Percentiles rank a stretch among this genome's conserved stretches.
Evolutionary conservation across 345 rosid genomes (phyloP).

Genomic region (Eucalyptus melliodora): DNA sequence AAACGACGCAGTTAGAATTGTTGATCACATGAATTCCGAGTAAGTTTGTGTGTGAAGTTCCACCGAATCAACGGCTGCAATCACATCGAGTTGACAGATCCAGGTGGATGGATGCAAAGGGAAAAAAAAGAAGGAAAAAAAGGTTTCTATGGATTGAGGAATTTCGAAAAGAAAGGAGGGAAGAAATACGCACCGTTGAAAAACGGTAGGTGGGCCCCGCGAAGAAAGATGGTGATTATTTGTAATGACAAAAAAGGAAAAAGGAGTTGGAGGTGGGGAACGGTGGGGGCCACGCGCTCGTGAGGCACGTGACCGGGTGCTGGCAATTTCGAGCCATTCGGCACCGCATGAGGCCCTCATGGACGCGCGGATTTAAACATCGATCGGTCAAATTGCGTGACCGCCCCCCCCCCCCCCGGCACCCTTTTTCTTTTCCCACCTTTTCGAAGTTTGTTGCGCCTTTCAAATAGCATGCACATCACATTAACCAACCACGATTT

Average conservation of each 20-base stretch:
- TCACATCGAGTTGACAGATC: background rate
- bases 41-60: background rate
- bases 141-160: background rate
- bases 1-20: background rate
- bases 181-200: background rate
- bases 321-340: background rate
- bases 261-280: background rate
- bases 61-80: background rate
- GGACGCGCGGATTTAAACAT: background rate
- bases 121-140: rapidly evolving
- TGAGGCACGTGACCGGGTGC: background rate
- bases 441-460: background rate
- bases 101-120: too few species aligned
- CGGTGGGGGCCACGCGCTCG: background rate
- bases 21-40: background rate
- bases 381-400: background rate
- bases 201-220: background rate
- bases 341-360: background rate
- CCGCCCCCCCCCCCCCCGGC: background rate
- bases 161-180: background rate
- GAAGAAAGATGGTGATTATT: too few species aligned
- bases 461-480: background rate
- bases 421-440: background rate
- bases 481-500: background rate
- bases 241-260: background rate